Conservation (phyloP, 306 rosid genomes). For the Corylus heterophylla region DNA sequence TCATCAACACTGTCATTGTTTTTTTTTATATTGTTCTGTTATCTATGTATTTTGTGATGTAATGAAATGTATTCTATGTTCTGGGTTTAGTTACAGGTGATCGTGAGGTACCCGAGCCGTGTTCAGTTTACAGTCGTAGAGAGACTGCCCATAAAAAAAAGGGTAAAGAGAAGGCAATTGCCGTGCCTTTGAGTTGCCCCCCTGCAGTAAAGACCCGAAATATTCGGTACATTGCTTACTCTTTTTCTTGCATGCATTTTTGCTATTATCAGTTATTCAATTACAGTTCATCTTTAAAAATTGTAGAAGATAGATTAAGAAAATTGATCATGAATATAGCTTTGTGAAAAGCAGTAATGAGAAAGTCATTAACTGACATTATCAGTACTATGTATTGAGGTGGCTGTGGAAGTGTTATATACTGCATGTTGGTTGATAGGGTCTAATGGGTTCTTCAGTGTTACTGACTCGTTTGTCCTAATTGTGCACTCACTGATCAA, state of each 20-base stretch:
- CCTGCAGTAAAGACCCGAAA: constrained; percentile 29
- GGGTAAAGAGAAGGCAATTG: constrained; percentile 33
- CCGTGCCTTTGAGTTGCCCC: constrained; percentile 28
- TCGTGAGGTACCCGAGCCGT: constrained; percentile 37
- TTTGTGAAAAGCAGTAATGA: background rate
- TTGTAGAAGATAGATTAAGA: background rate
- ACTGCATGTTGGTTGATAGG: background rate
- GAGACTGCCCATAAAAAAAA: constrained; percentile 35
- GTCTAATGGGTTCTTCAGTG: background rate
- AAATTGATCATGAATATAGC: background rate
- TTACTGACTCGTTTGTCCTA: background rate
- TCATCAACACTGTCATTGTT: background rate
- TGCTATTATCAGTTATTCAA: background rate
- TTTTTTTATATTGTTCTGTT: background rate
- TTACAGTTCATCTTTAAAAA: constrained; percentile 2
- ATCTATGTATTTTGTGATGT: background rate
- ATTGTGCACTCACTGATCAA: background rate
- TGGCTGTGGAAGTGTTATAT: background rate
- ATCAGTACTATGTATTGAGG: background rate
- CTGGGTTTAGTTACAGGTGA: constrained; percentile 35
- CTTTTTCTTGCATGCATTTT: constrained; percentile 1
- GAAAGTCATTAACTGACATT: background rate
- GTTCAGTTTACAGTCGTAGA: constrained; percentile 38
- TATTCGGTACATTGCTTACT: constrained; percentile 30
- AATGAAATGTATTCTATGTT: background rate